Percentiles rank a stretch among this genome's conserved stretches.
These are phyloP conservation scores for Davidsoniella virescens DNA, from an alignment of 2,329 filamentous ascomycete genomes.

Conservation along the genomic window DNA sequence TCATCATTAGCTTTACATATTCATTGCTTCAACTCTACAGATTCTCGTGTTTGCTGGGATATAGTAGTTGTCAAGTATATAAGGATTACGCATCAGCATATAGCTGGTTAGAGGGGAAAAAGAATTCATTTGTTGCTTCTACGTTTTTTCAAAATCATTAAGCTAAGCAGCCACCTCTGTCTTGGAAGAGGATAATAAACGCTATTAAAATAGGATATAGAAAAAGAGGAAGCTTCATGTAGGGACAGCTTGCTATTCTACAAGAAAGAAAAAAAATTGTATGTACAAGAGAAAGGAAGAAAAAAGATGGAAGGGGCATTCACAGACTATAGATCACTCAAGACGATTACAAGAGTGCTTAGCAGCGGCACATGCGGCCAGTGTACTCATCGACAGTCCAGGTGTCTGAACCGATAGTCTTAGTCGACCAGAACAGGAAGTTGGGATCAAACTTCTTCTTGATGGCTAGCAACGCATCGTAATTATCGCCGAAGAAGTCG, in stretches of 20 bases:
- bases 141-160: not conserved
- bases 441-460: constrained; percentile 35
- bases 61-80: no score
- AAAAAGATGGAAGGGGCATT: not conserved
- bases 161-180: not conserved
- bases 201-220: not conserved
- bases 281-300: not conserved
- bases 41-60: no score
- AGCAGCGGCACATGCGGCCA: constrained; percentile 25
- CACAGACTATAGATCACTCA: not conserved
- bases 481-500: constrained; percentile 31
- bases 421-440: constrained; percentile 29
- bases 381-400: constrained; percentile 25
- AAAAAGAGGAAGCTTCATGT: no score
- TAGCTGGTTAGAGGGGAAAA: no score
- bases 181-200: not conserved
- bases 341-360: not conserved
- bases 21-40: no score
- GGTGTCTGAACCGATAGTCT: constrained; percentile 35
- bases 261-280: not conserved
- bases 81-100: no score
- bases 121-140: no score
- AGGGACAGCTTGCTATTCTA: no score
- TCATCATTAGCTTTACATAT: no score
- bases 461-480: constrained; percentile 24